These are phyloP conservation scores for Hymenotorrendiella dingleyae DNA, from an alignment of 2,329 filamentous ascomycete species.

Conservation along the genomic window DNA sequence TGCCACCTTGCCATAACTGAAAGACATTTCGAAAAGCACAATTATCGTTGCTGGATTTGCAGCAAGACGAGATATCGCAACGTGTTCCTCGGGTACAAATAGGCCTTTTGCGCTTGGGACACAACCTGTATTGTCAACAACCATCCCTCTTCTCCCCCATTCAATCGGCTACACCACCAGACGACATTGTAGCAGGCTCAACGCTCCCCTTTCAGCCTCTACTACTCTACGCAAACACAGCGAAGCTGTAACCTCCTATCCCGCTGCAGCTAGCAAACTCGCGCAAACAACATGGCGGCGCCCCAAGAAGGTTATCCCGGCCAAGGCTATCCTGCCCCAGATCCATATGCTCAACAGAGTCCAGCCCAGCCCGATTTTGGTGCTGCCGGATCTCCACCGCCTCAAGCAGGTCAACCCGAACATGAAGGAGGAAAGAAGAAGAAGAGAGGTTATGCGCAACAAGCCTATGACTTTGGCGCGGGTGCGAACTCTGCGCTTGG, in stretches of 20 bases:
- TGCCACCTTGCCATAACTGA: conserved; percentile 12
- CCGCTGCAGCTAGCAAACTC: neutral
- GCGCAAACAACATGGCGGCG: conserved; percentile 37
- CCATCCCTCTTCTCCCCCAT: neutral
- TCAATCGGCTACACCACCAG: neutral
- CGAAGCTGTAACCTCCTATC: conserved; percentile 1
- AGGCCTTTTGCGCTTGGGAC: conserved; percentile 13
- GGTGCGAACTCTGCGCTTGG: conserved; percentile 73
- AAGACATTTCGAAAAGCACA: conserved; percentile 5
- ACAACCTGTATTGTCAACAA: neutral
- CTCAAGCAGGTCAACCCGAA: conserved; percentile 29
- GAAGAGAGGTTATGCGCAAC: conserved; percentile 90
- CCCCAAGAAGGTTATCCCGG: conserved; percentile 46
- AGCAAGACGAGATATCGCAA: conserved; percentile 16
- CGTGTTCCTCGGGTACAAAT: conserved; percentile 23
- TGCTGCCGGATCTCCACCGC: conserved; percentile 21
- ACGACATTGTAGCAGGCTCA: neutral
- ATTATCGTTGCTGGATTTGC: conserved; percentile 7
- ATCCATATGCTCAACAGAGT: conserved; percentile 41
- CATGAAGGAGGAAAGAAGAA: conserved; percentile 63
- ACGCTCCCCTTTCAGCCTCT: conserved; percentile 8
- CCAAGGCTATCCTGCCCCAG: conserved; percentile 37
- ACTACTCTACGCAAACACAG: conserved; percentile 9
- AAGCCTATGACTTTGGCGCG: conserved; percentile 86
- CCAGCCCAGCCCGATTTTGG: conserved; percentile 31